Base-by-base conservation (phyloP, 306 rosid species). In the Fragaria ananassa region DNA sequence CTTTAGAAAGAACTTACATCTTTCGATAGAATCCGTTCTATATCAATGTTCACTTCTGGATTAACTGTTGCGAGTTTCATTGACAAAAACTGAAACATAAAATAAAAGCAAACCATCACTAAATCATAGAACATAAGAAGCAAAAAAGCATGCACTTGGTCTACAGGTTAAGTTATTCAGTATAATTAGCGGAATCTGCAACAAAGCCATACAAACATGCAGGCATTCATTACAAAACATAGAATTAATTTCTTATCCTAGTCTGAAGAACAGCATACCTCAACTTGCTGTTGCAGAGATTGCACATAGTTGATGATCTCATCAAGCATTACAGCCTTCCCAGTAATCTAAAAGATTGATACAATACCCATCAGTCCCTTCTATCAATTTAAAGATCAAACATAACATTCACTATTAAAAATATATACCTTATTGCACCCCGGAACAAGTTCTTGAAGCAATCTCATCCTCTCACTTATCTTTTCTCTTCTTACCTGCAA, bases 381-480 rank as follows among this genome's bases (percentile, higher is more conserved):
- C 49, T 29, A 31, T 53, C 83, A 31, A 70, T 69, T 68, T 14
- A 71, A 71, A 79, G 77, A 81, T 58, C 63, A 47, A 9, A 72
- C 74, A 62, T 72, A 73, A 51, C 44, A 50, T 44, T 74, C 68
- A 64, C 49, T 54, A 49, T 41, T 74, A 68, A 19, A 49, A 34
- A 67, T 77, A 17, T 65, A 18, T 65, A 96, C 99, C 98, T 96
- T 96, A 78, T 91, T 96, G 89, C 99, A 96, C 46, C 99, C 99
- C 0, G 99, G 99, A 85, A 96, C 99, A 79, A 96, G 98, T 80
- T 96, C 99, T 85, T 96, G 99, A 80, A 96, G 99, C 89, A 93
- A 81, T 84, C 97, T 85, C 99, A 96, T 96, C 79, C 99, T 60
- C 79, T 96, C 99, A 70, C 99, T 96, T 46, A 96, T 96, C 88